Base-by-base conservation (phyloP, 1,139 yeast species). In the Diutina mesorugosa region DNA sequence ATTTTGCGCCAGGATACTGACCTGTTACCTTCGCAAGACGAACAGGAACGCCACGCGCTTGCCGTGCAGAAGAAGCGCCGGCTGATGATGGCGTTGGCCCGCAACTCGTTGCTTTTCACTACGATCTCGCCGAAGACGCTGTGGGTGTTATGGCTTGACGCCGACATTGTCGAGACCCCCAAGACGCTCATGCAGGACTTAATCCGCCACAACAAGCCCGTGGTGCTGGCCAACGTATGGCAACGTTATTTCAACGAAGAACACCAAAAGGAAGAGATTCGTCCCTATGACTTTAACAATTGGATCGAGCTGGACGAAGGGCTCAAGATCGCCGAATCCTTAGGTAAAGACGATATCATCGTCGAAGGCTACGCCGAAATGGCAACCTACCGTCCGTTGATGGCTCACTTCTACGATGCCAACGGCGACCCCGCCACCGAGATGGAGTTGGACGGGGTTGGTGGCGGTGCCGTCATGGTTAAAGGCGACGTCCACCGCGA, bases 401-500 rank as follows among this genome's bases (percentile, higher is more conserved):
- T 93, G 98, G 98, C 97, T 1, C 85, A 86, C 66, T 83, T 83
- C 67, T 88, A 87, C 69, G 87, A 86, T 65, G 72, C 83, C 6
- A 73, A 75, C 7, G 93, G 86, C 28, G 85, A 84, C 59, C 61
- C 66, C 14, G 74, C 77, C 60, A 78, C 84, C 4, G 87, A 83
- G 66, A 85, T 91, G 87, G 81, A 83, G 47, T 77, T 93, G 59
- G 99, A 93, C 69, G 99, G 99, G 68, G 98, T 93, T 59, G 99
- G 99, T 57, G 98, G 93, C 59, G 96, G 98, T 38, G 96, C 97
- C 51, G 84, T 95, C 46, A 70, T 93, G 71, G 99, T 93, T 45
- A 90, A 91, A 69, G 96, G 98, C 9, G 97, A 90, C 63, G 99
- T 93, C 58, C 99, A 93, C 72, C 81, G 99, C 68, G 99, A 93